Evolutionary conservation across 352 stramenopile species (phyloP).

Genomic region (Pythium guiyangense): DNA sequence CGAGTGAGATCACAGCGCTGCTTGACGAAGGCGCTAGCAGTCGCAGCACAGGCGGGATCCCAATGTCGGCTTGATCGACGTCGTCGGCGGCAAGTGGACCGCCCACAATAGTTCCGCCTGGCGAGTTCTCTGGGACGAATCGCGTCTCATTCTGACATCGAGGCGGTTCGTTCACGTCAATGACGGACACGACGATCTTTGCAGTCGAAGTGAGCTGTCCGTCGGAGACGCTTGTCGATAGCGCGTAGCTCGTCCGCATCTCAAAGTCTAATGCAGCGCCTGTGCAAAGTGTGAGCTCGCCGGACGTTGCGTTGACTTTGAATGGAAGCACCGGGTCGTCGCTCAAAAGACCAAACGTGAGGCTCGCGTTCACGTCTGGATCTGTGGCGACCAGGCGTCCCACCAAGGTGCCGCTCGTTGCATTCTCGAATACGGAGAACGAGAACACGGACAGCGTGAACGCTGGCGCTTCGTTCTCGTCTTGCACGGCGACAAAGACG

Average conservation of each 20-base stretch:
- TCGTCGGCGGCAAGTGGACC: conserved; percentile 1
- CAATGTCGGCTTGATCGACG: background rate
- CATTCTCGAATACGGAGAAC: conserved; percentile 5
- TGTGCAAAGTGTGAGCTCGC: background rate
- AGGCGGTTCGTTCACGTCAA: conserved; percentile 10
- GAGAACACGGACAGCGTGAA: conserved; percentile 3
- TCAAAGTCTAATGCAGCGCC: conserved; percentile 1
- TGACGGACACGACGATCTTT: conserved; percentile 2
- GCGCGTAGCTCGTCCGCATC: background rate
- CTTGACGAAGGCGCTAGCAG: background rate
- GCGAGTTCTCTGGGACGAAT: conserved; percentile 2
- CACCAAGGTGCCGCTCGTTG: background rate
- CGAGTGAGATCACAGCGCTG: background rate
- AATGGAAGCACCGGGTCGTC: conserved; percentile 1
- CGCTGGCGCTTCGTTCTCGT: conserved; percentile 4
- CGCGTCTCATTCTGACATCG: background rate
- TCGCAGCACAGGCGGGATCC: conserved; percentile 1
- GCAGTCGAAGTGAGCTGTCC: background rate
- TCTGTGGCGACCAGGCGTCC: conserved; percentile 1
- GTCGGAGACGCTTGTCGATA: conserved; percentile 6
- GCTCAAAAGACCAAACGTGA: background rate
- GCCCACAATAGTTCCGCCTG: conserved; percentile 1
- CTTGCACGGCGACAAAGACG: conserved; percentile 1
- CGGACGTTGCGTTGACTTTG: conserved; percentile 4
- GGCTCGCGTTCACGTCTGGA: background rate